Conservation (phyloP, 176 grass and related monocot genomes). For the Carex myosuroides region DNA sequence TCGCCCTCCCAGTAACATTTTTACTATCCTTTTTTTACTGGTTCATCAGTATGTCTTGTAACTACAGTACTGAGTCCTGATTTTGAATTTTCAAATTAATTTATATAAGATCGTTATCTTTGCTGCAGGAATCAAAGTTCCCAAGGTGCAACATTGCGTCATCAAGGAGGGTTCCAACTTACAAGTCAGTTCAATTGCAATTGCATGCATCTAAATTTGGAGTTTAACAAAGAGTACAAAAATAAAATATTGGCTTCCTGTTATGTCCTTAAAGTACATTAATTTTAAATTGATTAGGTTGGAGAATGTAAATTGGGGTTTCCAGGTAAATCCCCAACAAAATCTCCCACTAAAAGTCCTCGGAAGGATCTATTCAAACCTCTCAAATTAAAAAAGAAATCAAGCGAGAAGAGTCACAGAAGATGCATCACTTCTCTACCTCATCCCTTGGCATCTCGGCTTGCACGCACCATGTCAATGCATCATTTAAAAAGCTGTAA, state of each 20-base stretch:
- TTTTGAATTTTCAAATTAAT: constrained; percentile 15
- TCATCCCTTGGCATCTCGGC: background rate
- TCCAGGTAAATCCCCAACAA: constrained; percentile 13
- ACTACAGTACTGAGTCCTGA: background rate
- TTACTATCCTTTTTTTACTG: background rate
- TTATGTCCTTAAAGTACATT: background rate
- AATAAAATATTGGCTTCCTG: background rate
- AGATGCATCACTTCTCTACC: constrained; percentile 4
- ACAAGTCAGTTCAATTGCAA: constrained; percentile 14
- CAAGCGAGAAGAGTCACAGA: constrained; percentile 1
- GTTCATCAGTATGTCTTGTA: background rate
- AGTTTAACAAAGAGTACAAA: background rate
- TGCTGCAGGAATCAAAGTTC: constrained; percentile 15
- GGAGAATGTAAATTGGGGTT: background rate
- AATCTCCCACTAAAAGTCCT: constrained; percentile 17
- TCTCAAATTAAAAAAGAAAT: constrained; percentile 25
- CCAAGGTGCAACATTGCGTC: constrained; percentile 11
- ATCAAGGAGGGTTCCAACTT: background rate
- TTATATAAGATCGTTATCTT: background rate
- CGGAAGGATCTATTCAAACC: constrained; percentile 2
- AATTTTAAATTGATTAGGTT: background rate
- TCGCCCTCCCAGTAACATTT: background rate
- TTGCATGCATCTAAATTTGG: background rate
- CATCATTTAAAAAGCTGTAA: constrained; percentile 12
- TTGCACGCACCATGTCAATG: constrained; percentile 14